Conservation (phyloP, 495 filamentous ascomycete species). For the Podospora conica region DNA sequence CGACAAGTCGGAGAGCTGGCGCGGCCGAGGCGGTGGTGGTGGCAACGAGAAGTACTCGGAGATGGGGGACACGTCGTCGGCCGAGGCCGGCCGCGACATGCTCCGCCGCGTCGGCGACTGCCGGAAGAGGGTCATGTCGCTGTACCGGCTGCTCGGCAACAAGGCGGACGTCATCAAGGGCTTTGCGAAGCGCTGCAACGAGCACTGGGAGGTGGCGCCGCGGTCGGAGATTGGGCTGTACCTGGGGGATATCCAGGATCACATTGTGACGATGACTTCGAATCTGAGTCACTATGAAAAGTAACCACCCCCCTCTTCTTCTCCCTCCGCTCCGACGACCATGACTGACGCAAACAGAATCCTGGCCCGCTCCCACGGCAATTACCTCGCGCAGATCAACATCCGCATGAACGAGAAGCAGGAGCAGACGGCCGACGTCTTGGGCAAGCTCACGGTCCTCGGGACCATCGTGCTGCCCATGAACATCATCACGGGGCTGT, state of each 20-base stretch:
- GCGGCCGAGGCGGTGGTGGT: not conserved
- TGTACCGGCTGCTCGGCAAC: constrained; percentile 88
- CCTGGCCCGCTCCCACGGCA: constrained; percentile 84
- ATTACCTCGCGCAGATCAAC: constrained; percentile 89
- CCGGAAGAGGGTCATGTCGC: constrained; percentile 89
- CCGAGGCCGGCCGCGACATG: constrained; percentile 69
- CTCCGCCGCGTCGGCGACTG: constrained; percentile 85
- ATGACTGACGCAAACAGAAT: constrained; percentile 49
- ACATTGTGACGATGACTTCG: constrained; percentile 95
- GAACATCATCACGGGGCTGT: constrained; percentile 97
- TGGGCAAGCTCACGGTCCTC: constrained; percentile 91
- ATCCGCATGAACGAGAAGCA: constrained; percentile 97
- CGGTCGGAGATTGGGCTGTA: constrained; percentile 93
- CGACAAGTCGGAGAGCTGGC: constrained; percentile 29
- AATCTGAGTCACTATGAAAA: constrained; percentile 95
- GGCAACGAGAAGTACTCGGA: constrained; percentile 40
- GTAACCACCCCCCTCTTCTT: no score
- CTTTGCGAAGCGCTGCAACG: constrained; percentile 97
- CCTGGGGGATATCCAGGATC: constrained; percentile 95
- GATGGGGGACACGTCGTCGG: constrained; percentile 34
- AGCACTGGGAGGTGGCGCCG: constrained; percentile 95
- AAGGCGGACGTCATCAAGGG: constrained; percentile 99
- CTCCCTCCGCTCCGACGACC: not conserved
- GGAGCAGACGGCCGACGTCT: constrained; percentile 88
- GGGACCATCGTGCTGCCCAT: constrained; percentile 96